Evolutionary conservation across 306 rosid species (phyloP).

Genomic region (Sophora flavescens): DNA sequence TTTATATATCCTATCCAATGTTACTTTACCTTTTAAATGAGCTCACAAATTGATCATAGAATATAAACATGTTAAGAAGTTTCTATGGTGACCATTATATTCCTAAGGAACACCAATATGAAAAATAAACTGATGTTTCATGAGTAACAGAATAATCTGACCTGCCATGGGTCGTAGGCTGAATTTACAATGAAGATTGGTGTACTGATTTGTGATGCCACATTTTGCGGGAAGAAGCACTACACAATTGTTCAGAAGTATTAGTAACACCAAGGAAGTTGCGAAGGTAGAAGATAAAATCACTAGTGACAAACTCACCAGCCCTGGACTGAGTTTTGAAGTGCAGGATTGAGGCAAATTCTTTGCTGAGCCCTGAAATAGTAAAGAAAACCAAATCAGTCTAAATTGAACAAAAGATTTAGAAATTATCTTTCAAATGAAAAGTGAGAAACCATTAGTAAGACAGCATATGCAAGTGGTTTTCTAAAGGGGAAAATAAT

Average conservation of each 20-base stretch:
- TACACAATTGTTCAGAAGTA: constrained; percentile 48
- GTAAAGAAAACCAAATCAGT: not conserved
- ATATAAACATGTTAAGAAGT: not conserved
- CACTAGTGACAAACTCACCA: constrained; percentile 54
- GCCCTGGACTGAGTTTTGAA: constrained; percentile 62
- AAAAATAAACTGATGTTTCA: not conserved
- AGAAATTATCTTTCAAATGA: constrained; percentile 19
- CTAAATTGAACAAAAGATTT: not conserved
- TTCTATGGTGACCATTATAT: constrained; percentile 15
- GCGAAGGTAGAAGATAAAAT: constrained; percentile 11
- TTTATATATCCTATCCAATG: not conserved
- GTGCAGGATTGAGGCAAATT: constrained; percentile 80
- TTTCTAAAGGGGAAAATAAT: constrained; percentile 17
- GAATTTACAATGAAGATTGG: constrained; percentile 84
- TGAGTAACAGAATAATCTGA: constrained; percentile 46
- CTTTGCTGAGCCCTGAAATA: constrained; percentile 65
- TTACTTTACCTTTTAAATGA: constrained; percentile 23
- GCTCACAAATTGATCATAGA: constrained; percentile 19
- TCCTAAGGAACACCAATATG: not conserved
- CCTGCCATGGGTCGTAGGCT: constrained; percentile 99
- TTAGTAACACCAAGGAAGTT: constrained; percentile 26
- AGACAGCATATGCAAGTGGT: constrained; percentile 4
- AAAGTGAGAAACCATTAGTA: not conserved
- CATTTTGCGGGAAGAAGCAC: constrained; percentile 93
- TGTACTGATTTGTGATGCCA: constrained; percentile 61